A percentile compares a stretch with the other conserved stretches of the same genome.
These are phyloP conservation scores for Hypoxylon sp. DNA, from an alignment of 2,329 filamentous ascomycete species.

Conservation along the genomic window DNA sequence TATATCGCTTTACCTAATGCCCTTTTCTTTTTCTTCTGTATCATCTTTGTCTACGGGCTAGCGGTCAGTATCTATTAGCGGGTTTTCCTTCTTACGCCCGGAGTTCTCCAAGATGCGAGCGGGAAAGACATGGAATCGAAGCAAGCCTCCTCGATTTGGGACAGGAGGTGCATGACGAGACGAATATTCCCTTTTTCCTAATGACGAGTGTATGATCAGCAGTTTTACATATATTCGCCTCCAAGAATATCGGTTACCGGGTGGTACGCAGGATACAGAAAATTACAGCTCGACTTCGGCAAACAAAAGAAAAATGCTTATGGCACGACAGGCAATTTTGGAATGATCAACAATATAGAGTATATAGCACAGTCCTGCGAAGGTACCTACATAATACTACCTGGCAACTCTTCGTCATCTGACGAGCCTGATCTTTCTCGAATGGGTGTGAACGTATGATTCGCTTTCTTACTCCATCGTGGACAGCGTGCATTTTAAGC, in stretches of 20 bases:
- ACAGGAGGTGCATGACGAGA: slow-evolving; percentile 23
- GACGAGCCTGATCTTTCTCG: background rate
- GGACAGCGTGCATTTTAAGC: slow-evolving; percentile 20
- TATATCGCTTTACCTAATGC: slow-evolving; percentile 17
- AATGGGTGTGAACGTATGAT: background rate
- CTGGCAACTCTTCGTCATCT: background rate
- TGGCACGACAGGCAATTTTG: slow-evolving; percentile 2
- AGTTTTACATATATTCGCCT: background rate
- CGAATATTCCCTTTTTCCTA: slow-evolving; percentile 16
- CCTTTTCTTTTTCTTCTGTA: slow-evolving; percentile 15
- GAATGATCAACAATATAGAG: slow-evolving; percentile 9
- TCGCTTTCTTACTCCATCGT: slow-evolving; percentile 11
- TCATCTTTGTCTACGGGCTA: slow-evolving; percentile 13
- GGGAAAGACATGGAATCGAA: slow-evolving; percentile 11
- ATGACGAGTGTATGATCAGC: slow-evolving; percentile 34
- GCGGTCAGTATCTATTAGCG: slow-evolving; percentile 5
- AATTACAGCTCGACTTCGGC: background rate
- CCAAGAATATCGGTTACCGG: background rate
- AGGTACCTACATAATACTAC: slow-evolving; percentile 23
- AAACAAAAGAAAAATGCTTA: background rate
- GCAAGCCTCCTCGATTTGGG: slow-evolving; percentile 8
- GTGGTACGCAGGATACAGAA: background rate
- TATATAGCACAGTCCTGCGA: slow-evolving; percentile 15
- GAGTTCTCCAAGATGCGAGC: slow-evolving; percentile 25
- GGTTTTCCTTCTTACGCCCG: background rate